Evolutionary conservation across 768 basidiomycete genomes (phyloP).

Genomic region (Kwoniella botswanensis): DNA sequence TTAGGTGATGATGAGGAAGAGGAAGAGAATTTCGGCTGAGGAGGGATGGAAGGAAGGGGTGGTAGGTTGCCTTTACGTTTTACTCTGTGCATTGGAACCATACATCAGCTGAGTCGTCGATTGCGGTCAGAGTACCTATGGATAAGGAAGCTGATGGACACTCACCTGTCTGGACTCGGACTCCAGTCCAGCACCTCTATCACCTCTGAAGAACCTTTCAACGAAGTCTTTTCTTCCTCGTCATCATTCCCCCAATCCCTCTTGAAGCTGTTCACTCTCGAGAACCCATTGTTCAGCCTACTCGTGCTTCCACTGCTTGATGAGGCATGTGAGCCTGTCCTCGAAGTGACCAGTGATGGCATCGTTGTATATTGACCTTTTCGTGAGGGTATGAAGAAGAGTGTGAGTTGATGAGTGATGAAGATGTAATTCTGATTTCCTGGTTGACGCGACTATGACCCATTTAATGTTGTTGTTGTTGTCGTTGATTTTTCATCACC

Average conservation of each 20-base stretch:
- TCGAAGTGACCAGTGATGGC: constrained; percentile 23
- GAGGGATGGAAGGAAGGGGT: constrained; percentile 15
- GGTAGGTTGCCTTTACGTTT: constrained; percentile 23
- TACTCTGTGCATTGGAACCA: background rate
- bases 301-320: background rate
- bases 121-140: too few relatives aligned
- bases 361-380: constrained; percentile 5
- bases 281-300: constrained; percentile 26
- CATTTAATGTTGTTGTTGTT: constrained; percentile 11
- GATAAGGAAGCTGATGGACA: background rate
- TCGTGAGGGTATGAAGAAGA: background rate
- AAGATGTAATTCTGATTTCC: constrained; percentile 3
- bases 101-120: too few relatives aligned
- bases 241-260: constrained; percentile 43
- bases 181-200: constrained; percentile 32
- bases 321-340: background rate
- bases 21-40: constrained; percentile 14
- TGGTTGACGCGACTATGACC: constrained; percentile 27
- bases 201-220: constrained; percentile 21
- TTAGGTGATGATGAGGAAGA: background rate
- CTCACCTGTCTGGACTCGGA: constrained; percentile 33
- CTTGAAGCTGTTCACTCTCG: constrained; percentile 49
- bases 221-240: background rate
- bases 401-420: background rate
- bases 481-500: background rate